A percentile compares a stretch with the other conserved stretches of the same genome.
Conservation (phyloP, 2,329 filamentous ascomycete species). For the Dendrostoma leiphaemia region DNA sequence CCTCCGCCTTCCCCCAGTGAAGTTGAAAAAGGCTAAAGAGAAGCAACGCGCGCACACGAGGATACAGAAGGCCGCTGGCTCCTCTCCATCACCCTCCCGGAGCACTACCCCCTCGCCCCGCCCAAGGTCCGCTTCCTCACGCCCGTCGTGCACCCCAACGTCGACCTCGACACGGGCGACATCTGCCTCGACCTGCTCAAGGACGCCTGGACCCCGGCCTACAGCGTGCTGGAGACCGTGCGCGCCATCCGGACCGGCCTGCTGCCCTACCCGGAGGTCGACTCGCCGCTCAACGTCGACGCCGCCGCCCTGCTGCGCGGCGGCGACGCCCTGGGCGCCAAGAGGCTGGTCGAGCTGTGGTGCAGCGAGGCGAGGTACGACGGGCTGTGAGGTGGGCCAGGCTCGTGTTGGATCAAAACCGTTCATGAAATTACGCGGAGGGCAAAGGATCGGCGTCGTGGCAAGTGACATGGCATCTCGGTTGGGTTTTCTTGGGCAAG, state of each 20-base stretch:
- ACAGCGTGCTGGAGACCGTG: constrained; percentile 74
- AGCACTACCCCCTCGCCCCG: constrained; percentile 74
- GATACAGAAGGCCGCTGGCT: constrained; percentile 78
- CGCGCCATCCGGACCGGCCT: constrained; percentile 69
- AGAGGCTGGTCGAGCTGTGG: constrained; percentile 71
- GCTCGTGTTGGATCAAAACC: too few relatives aligned
- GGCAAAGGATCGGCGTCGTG: too few relatives aligned
- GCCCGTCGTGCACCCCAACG: constrained; percentile 81
- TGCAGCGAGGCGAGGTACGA: constrained; percentile 49
- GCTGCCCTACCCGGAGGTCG: constrained; percentile 64
- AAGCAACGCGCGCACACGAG: too few relatives aligned
- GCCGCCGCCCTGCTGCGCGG: constrained; percentile 67
- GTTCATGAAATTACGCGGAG: too few relatives aligned
- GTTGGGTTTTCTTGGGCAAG: too few relatives aligned
- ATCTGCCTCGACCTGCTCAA: constrained; percentile 89
- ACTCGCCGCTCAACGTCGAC: constrained; percentile 78
- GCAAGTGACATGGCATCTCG: too few relatives aligned
- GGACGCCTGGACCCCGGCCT: constrained; percentile 79
- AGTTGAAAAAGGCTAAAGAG: neutral
- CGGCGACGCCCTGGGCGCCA: constrained; percentile 67
- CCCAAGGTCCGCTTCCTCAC: constrained; percentile 82
- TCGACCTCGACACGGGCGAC: constrained; percentile 69
- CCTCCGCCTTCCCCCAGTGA: neutral
- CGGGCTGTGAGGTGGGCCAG: constrained; percentile 28
- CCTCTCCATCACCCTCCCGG: constrained; percentile 72